Evolutionary conservation across 768 basidiomycete genomes (phyloP).

Genomic region (Pleurotus sapidus): DNA sequence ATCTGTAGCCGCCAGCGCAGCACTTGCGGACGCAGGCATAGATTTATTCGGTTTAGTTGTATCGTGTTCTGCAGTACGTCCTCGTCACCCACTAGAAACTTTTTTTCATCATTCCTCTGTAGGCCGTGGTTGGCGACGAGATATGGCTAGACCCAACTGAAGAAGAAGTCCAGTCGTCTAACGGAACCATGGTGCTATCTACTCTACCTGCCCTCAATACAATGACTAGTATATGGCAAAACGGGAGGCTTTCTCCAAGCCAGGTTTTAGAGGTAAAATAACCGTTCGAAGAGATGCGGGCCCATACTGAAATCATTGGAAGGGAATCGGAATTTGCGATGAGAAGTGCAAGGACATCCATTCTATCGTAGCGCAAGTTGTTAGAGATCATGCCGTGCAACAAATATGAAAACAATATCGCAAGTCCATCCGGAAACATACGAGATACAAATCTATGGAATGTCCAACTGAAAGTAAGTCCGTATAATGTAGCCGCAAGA

Average conservation of each 20-base stretch:
- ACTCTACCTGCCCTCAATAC: conserved; percentile 87
- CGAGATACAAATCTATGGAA: too few species aligned
- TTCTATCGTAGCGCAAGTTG: conserved; percentile 67
- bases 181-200: conserved; percentile 72
- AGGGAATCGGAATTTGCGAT: conserved; percentile 75
- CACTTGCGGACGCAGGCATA: conserved; percentile 90
- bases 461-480: too few species aligned
- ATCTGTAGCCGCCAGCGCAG: conserved; percentile 83
- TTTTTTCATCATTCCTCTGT: background rate
- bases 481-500: too few species aligned
- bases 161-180: conserved; percentile 55
- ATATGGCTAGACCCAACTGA: conserved; percentile 82
- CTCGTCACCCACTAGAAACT: background rate
- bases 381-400: conserved; percentile 38
- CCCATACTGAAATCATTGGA: background rate
- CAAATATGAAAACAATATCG: conserved; percentile 10
- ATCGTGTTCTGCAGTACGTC: conserved; percentile 70
- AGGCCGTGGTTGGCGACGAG: conserved; percentile 58
- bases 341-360: conserved; percentile 75
- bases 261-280: conserved; percentile 55
- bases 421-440: background rate
- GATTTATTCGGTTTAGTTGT: conserved; percentile 87
- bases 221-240: conserved; percentile 85
- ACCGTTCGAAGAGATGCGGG: too few species aligned
- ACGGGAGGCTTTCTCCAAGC: conserved; percentile 58